Percentiles rank a stretch among this genome's conserved stretches.
phyloP scores from a whole-genome alignment of 169 alveolate species.

The Ichthyophthirius multifiliis region DNA sequence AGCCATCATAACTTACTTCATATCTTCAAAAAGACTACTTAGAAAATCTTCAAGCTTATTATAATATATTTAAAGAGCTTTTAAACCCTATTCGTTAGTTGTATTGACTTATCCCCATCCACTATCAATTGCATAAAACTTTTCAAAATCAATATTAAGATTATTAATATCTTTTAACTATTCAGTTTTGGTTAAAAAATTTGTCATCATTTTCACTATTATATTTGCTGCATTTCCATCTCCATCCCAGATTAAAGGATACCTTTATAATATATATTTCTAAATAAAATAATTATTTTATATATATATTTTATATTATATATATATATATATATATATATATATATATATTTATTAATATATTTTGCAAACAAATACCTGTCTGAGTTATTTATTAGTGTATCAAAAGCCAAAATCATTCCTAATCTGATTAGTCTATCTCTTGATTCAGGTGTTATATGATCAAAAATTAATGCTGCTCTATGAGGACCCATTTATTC shows the following conservation, averaged over 20 bases:
- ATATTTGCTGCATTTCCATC: conserved; percentile 12
- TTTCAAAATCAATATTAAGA: not conserved
- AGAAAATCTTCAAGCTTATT: not conserved
- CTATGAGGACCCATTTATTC: conserved; percentile 6
- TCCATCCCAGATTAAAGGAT: conserved; percentile 3
- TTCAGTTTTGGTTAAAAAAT: not conserved
- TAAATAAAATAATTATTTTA: too few species aligned
- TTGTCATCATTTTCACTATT: not conserved
- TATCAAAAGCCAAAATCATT: conserved; percentile 1
- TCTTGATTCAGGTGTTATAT: conserved; percentile 12
- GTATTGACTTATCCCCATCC: not conserved
- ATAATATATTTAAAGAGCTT: not conserved
- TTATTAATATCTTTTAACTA: not conserved
- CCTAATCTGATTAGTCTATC: conserved; percentile 17
- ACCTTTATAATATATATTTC: not conserved
- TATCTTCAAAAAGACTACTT: not conserved
- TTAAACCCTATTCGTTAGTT: not conserved
- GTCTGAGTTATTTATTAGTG: not conserved
- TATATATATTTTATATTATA: too few species aligned
- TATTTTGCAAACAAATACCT: not conserved
- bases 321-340: too few species aligned
- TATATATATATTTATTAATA: too few species aligned
- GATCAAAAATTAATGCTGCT: not conserved
- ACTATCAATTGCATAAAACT: conserved; percentile 3
- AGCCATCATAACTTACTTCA: not conserved